Conservation (phyloP, 208 protist species). For the Spongospora subterranea region DNA sequence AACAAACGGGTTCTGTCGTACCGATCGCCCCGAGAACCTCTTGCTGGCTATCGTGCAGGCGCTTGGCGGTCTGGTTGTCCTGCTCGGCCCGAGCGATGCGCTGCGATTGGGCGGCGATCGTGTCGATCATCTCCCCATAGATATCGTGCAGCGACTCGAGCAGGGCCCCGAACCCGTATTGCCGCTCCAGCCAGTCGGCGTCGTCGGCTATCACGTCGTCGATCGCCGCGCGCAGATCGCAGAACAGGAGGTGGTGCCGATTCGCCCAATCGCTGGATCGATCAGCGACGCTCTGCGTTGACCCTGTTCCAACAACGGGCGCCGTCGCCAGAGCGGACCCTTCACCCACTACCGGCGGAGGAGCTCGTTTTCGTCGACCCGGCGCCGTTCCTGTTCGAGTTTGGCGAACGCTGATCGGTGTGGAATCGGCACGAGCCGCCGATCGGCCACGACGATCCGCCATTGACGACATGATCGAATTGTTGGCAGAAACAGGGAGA, state of each 20-base stretch:
- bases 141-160: neutral
- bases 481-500: too few relatives aligned
- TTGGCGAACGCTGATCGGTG: neutral
- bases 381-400: too few relatives aligned
- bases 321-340: too few relatives aligned
- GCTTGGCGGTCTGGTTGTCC: neutral
- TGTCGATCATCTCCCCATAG: neutral
- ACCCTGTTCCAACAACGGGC: too few relatives aligned
- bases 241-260: too few relatives aligned
- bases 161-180: constrained; percentile 26
- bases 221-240: constrained; percentile 4
- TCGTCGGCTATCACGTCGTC: constrained; percentile 49
- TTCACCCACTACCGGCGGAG: too few relatives aligned
- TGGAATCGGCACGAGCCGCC: neutral
- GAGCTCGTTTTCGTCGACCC: too few relatives aligned
- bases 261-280: too few relatives aligned
- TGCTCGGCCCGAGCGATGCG: neutral
- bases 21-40: neutral
- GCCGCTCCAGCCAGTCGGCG: constrained; percentile 23
- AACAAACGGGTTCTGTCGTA: neutral
- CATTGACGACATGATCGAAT: too few relatives aligned
- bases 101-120: neutral
- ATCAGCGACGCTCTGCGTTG: too few relatives aligned
- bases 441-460: neutral
- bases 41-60: constrained; percentile 3